Base-by-base conservation (phyloP, 495 filamentous ascomycete species). In the Penicillium silybi region DNA sequence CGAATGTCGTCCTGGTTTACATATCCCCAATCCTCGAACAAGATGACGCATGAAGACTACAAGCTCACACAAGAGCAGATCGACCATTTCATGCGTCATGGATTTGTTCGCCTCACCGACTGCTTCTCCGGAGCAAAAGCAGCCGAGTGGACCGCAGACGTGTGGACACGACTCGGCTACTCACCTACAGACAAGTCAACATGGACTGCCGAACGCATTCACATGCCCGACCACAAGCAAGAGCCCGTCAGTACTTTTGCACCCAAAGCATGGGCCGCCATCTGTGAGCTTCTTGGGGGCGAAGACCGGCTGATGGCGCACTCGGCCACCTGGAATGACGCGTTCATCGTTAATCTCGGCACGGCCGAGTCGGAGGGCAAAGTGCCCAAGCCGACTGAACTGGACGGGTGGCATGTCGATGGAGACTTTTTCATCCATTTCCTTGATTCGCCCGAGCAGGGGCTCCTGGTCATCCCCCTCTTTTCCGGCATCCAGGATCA, bases 341-440 rank as follows among this genome's bases (percentile, higher is more conserved):
- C 76, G 13, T 74, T 88, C 26, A 89, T 89, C 51, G 84, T 89
- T 22, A 90, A 89, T 68, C 73, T 90, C 15, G 86, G 87, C 19
- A 82, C 77, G 6, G 63, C 74, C 0, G 74, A 83, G 41, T 66
- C 64, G 41, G 78, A 81, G 52, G 76, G 77, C 5, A 75, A 76
- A 61, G 76, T 32, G 68, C 75, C 25, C 59, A 63, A 48, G 70
- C 81, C 41, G 54, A 70, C 54, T 27, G 76, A 81, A 6, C 68
- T 88, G n/a, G 53, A 66, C 18, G 73, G 71, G 7, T 90, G 86
- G 86, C 87, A 90, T 64, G 84, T 87, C 19, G 86, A 89, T 66
- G 86, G 86, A 1, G 86, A 89, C 57, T 88, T 88, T 65, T 88
- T 89, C 67, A 74, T 85, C 13, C 85, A 89, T 70, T 89, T 83